phyloP scores from a whole-genome alignment of 148 eudicot species.

The Rhododendron vialii region DNA sequence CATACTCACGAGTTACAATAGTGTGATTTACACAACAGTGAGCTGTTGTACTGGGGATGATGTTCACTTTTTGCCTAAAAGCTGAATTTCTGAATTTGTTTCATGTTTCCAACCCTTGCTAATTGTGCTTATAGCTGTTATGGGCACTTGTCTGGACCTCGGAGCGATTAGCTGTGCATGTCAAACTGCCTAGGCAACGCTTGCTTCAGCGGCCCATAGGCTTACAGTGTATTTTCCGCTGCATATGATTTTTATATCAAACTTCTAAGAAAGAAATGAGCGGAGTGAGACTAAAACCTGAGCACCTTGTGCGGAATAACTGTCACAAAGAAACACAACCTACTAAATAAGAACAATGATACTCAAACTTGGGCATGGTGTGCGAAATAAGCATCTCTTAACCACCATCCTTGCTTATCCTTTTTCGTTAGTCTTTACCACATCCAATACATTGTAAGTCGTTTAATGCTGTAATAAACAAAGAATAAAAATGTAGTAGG shows the following conservation, averaged over 20 bases:
- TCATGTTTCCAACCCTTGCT: not conserved
- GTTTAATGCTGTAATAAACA: not conserved
- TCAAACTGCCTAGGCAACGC: not conserved
- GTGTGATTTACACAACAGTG: not conserved
- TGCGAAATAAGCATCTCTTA: not conserved
- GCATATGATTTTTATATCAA: not conserved
- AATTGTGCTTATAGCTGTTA: not conserved
- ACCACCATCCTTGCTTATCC: not conserved
- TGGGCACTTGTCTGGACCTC: not conserved
- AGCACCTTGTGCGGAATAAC: not conserved
- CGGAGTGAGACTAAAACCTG: not conserved
- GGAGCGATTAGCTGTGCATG: not conserved
- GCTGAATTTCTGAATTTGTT: not conserved
- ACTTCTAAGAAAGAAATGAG: not conserved
- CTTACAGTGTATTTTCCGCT: not conserved
- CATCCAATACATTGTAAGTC: not conserved
- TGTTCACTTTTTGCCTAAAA: not conserved
- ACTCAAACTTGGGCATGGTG: not conserved
- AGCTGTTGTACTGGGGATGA: not conserved
- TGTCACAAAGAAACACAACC: not conserved
- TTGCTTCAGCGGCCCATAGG: not conserved
- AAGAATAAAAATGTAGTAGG: not conserved
- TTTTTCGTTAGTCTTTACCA: not conserved
- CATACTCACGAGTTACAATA: not conserved
- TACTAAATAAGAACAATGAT: not conserved